Evolutionary conservation across 2,329 filamentous ascomycete genomes (phyloP).

Genomic region (Cordyceps militaris): DNA sequence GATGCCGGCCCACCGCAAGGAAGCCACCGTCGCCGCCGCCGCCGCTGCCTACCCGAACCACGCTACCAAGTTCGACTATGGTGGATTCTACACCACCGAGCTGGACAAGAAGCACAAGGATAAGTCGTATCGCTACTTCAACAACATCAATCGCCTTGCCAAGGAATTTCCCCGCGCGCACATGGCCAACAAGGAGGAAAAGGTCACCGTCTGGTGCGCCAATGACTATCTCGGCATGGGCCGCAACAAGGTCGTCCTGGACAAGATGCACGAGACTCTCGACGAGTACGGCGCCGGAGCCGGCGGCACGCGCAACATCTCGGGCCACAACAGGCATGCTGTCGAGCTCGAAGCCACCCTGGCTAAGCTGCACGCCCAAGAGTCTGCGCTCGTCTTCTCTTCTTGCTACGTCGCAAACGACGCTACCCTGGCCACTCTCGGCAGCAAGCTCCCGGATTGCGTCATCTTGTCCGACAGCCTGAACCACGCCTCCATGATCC

Average conservation of each 20-base stretch:
- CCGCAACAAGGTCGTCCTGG: conserved; percentile 76
- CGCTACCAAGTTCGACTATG: conserved; percentile 71
- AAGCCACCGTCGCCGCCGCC: conserved; percentile 2
- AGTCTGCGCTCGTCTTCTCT: conserved; percentile 87
- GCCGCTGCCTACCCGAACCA: conserved; percentile 18
- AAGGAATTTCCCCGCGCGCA: conserved; percentile 95
- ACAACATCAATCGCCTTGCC: conserved; percentile 98
- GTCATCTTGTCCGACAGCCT: conserved; percentile 96
- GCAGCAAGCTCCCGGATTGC: conserved; percentile 91
- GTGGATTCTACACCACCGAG: conserved; percentile 79
- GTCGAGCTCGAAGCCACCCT: conserved; percentile 74
- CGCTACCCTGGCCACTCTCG: conserved; percentile 91
- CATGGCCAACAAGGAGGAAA: conserved; percentile 73
- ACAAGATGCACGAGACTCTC: conserved; percentile 88
- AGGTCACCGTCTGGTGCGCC: conserved; percentile 96
- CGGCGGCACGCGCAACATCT: conserved; percentile 94
- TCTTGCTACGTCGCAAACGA: conserved; percentile 99
- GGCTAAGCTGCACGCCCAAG: conserved; percentile 85
- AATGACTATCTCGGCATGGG: conserved; percentile 99
- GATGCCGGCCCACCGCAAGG: conserved; percentile 19
- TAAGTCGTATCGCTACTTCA: conserved; percentile 99
- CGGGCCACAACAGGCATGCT: conserved; percentile 93
- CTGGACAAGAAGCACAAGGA: conserved; percentile 99
- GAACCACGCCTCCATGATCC: conserved; percentile 99
- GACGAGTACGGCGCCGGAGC: conserved; percentile 93